phyloP scores from a whole-genome alignment of 2,329 filamentous ascomycete species.

The Talaromyces sp. region DNA sequence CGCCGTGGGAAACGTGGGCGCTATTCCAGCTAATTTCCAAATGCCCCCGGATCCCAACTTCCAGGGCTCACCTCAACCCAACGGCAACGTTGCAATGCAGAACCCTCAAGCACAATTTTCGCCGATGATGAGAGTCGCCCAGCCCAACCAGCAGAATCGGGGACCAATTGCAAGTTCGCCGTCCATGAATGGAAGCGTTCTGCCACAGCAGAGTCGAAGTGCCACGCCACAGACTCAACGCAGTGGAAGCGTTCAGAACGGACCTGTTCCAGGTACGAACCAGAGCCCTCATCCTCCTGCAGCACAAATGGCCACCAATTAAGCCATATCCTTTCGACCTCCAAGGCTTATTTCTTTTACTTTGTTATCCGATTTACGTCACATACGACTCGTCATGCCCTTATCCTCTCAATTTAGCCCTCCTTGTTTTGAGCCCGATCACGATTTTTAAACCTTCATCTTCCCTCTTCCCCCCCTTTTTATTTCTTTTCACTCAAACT shows the following conservation, averaged over 20 bases:
- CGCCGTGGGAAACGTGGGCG: conserved; percentile 46
- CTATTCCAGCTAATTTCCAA: conserved; percentile 40
- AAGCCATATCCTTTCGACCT: conserved; percentile 12
- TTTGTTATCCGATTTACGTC: conserved; percentile 13
- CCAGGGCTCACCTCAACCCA: conserved; percentile 32
- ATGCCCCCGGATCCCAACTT: conserved; percentile 39
- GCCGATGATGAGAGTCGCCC: conserved; percentile 52
- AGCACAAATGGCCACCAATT: conserved; percentile 40
- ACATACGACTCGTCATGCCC: conserved; percentile 10
- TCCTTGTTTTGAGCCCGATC: background rate
- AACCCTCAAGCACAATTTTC: conserved; percentile 49
- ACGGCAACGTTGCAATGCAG: conserved; percentile 39
- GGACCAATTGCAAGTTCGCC: conserved; percentile 40
- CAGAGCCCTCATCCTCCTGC: conserved; percentile 43
- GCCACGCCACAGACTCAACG: conserved; percentile 47
- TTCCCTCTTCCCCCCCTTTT: background rate
- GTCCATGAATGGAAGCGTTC: conserved; percentile 43
- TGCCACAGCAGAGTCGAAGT: conserved; percentile 40
- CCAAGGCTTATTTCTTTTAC: background rate
- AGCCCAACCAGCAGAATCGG: conserved; percentile 42
- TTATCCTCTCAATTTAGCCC: background rate
- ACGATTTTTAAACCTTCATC: background rate
- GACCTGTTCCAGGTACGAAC: conserved; percentile 34
- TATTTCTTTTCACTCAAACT: background rate
- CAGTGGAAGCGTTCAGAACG: conserved; percentile 42